Conservation (phyloP, 2,329 filamentous ascomycete species). For the Septoria linicola region DNA sequence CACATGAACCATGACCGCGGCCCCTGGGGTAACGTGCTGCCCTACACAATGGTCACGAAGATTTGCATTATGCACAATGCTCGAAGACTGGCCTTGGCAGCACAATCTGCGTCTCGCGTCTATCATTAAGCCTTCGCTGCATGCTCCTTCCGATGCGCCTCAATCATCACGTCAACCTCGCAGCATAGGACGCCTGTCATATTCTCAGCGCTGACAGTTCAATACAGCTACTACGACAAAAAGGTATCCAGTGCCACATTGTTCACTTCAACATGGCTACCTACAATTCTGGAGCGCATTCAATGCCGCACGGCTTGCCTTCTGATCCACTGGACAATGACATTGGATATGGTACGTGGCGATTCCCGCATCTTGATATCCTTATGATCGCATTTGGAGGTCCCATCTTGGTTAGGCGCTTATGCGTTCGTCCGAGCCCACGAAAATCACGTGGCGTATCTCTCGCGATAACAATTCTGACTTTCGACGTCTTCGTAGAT, state of each 20-base stretch:
- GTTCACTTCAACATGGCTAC: conserved; percentile 18
- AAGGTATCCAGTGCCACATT: background rate
- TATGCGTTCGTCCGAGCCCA: no score
- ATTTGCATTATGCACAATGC: conserved; percentile 24
- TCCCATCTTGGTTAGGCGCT: background rate
- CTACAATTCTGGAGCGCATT: conserved; percentile 17
- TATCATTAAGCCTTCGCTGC: background rate
- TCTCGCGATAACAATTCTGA: no score
- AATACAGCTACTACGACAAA: background rate
- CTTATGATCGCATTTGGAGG: background rate
- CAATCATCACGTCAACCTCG: background rate
- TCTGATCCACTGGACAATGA: conserved; percentile 18
- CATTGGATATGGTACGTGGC: conserved; percentile 21
- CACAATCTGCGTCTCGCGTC: conserved; percentile 1
- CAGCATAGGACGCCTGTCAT: background rate
- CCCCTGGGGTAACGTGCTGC: conserved; percentile 22
- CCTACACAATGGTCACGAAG: conserved; percentile 18
- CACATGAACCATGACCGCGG: conserved; percentile 16
- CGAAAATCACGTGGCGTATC: no score
- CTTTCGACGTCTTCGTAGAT: conserved; percentile 3
- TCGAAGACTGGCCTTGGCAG: background rate
- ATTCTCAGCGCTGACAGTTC: background rate
- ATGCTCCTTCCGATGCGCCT: background rate
- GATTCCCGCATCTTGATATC: background rate
- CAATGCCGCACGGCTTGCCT: conserved; percentile 21